Evolutionary conservation across 2,329 filamentous ascomycete genomes (phyloP).

Genomic region (Aspergillus costaricaensis): DNA sequence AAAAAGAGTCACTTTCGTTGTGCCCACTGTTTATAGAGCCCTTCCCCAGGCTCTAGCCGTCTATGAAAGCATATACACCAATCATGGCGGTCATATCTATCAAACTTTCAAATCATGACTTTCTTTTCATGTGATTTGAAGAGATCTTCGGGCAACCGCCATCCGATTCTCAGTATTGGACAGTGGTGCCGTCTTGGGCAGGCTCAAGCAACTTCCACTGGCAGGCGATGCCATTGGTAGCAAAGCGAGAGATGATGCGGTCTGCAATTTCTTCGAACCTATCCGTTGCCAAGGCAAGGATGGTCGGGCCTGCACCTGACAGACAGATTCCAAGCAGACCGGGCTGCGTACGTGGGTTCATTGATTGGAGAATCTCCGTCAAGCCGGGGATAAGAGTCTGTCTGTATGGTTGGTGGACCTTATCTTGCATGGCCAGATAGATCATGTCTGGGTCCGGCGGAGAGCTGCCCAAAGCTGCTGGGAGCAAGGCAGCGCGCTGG

Average conservation of each 20-base stretch:
- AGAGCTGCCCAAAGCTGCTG: conserved; percentile 83
- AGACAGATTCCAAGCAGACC: conserved; percentile 92
- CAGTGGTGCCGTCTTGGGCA: conserved; percentile 63
- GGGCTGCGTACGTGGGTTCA: conserved; percentile 82
- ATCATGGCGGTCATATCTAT: neutral
- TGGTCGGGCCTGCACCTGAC: conserved; percentile 92
- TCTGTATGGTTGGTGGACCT: conserved; percentile 94
- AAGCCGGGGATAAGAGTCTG: conserved; percentile 88
- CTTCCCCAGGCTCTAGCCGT: neutral
- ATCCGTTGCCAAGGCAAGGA: conserved; percentile 84
- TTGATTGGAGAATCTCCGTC: conserved; percentile 84
- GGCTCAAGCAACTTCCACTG: conserved; percentile 86
- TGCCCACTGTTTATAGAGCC: neutral
- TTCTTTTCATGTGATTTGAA: neutral
- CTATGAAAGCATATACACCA: neutral
- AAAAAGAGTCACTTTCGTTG: neutral
- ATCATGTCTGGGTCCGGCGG: conserved; percentile 92
- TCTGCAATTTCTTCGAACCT: conserved; percentile 87
- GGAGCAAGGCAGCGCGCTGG: conserved; percentile 87
- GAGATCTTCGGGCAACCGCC: neutral
- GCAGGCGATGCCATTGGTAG: conserved; percentile 67
- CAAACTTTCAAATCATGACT: neutral
- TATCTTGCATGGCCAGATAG: conserved; percentile 98
- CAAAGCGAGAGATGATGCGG: conserved; percentile 74
- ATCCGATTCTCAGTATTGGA: conserved; percentile 23